Conservation (phyloP, 1,139 yeast species). For the Pichia terricola region DNA sequence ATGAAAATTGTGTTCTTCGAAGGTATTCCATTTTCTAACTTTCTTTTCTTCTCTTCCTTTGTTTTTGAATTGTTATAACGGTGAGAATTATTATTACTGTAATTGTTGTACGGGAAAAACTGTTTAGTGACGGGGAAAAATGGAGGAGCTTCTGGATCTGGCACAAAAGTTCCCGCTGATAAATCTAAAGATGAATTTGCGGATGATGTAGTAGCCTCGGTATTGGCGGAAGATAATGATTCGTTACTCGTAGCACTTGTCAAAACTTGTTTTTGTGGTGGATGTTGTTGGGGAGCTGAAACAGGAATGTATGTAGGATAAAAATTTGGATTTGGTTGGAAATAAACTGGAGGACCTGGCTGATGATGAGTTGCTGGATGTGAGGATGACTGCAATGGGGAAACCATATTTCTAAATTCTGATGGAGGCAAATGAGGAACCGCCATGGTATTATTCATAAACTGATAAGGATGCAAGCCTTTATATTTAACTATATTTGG, state of each 20-base stretch:
- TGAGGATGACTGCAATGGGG: neutral
- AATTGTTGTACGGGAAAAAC: too few species aligned
- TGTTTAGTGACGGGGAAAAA: neutral
- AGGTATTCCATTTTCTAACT: conserved; percentile 41
- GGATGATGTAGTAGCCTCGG: neutral
- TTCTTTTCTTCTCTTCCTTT: conserved; percentile 21
- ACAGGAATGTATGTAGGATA: neutral
- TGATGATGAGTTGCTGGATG: neutral
- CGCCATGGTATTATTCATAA: neutral
- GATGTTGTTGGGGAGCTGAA: neutral
- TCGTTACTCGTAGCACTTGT: too few species aligned
- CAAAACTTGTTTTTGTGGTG: too few species aligned
- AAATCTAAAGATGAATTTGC: neutral
- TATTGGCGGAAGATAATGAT: neutral
- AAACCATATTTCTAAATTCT: too few species aligned
- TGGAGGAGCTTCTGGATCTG: conserved; percentile 2
- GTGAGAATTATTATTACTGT: neutral
- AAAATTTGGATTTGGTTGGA: neutral
- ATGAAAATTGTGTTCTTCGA: conserved; percentile 49
- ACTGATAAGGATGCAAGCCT: neutral
- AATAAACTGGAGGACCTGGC: neutral
- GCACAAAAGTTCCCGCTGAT: conserved; percentile 1
- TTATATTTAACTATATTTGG: neutral
- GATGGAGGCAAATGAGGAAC: neutral
- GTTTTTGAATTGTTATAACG: conserved; percentile 6